Conservation (phyloP, 2,329 filamentous ascomycete species). For the Metarhizium robertsii region DNA sequence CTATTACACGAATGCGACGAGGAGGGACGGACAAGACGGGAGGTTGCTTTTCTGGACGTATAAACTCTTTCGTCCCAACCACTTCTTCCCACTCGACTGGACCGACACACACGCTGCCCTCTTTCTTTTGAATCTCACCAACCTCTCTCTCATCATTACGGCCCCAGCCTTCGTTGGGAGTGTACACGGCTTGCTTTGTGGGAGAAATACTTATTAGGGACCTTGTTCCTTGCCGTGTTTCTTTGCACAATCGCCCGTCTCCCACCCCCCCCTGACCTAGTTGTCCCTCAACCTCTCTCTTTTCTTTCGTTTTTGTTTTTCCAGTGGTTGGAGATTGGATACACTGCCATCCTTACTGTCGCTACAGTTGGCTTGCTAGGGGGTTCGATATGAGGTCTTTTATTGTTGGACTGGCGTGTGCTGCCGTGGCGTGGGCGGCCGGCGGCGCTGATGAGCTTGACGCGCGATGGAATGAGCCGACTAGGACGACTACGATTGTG, state of each 20-base stretch:
- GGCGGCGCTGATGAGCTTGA: neutral
- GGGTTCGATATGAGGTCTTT: conserved; percentile 3
- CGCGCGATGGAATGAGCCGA: neutral
- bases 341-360: neutral
- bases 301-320: no score
- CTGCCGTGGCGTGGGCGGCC: conserved; percentile 4
- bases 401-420: conserved; percentile 6
- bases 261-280: neutral
- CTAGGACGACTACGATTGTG: conserved; percentile 12
- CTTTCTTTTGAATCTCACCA: neutral
- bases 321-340: no score
- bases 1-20: neutral
- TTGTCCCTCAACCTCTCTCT: no score
- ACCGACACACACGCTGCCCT: neutral
- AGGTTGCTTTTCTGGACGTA: neutral
- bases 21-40: neutral
- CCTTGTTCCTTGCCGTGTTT: neutral
- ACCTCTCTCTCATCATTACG: neutral
- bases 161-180: no score
- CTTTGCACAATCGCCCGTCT: neutral
- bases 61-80: neutral
- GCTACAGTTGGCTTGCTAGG: neutral
- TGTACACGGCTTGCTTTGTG: neutral
- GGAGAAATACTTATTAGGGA: neutral
- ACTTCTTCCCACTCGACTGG: neutral